Percentiles rank a stretch among this genome's conserved stretches.
These are phyloP conservation scores for Coemansia sp. DNA, from an alignment of 192 early-diverging fungal genomes.

Conservation along the genomic window DNA sequence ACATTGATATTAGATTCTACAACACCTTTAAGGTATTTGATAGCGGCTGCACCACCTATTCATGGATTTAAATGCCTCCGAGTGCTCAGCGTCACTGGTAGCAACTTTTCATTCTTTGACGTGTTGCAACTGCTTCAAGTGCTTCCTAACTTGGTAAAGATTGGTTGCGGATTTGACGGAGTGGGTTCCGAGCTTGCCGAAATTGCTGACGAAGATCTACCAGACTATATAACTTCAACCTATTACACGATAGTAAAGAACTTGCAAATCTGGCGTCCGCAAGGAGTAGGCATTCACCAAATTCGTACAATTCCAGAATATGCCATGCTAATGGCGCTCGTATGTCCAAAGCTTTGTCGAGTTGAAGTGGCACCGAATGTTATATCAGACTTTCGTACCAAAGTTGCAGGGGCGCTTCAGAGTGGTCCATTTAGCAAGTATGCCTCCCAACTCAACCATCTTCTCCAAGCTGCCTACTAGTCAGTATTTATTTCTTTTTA, in stretches of 20 bases:
- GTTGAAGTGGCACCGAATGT: background rate
- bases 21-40: no score
- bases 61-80: background rate
- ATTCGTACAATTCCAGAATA: background rate
- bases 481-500: background rate
- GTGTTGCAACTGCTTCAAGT: background rate
- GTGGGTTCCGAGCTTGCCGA: background rate
- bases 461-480: background rate
- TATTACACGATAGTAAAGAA: background rate
- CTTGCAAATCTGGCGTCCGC: background rate
- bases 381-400: background rate
- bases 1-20: no score
- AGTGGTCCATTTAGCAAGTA: background rate
- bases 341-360: background rate
- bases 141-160: background rate
- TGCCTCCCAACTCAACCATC: background rate
- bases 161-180: background rate
- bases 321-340: background rate
- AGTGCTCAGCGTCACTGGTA: background rate
- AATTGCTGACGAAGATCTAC: background rate
- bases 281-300: background rate
- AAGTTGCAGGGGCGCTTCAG: background rate
- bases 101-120: background rate
- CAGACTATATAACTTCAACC: background rate
- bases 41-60: background rate